Conservation (phyloP, 768 basidiomycete genomes). For the Lactifluus subvellereus region DNA sequence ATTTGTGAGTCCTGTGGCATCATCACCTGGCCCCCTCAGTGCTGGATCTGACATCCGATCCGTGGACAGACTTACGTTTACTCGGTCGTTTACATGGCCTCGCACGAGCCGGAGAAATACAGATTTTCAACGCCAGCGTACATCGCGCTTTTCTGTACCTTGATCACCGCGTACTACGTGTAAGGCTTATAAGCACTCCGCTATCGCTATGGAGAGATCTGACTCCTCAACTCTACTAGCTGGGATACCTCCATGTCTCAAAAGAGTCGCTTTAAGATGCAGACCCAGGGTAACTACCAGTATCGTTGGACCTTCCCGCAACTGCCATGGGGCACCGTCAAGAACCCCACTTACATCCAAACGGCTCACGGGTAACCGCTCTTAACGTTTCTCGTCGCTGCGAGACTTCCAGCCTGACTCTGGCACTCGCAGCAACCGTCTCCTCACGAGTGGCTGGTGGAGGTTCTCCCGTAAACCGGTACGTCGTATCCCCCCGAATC, state of each 20-base stretch:
- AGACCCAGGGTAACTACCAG: slow-evolving; percentile 79
- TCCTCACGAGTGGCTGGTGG: slow-evolving; percentile 95
- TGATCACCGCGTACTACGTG: slow-evolving; percentile 85
- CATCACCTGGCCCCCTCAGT: not conserved
- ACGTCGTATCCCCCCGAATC: slow-evolving; percentile 28
- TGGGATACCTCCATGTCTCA: slow-evolving; percentile 96
- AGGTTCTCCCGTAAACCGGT: slow-evolving; percentile 88
- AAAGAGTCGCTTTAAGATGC: slow-evolving; percentile 97
- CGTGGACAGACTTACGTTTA: slow-evolving; percentile 81
- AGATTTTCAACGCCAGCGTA: slow-evolving; percentile 75
- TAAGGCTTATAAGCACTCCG: slow-evolving; percentile 34
- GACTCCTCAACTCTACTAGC: slow-evolving; percentile 34
- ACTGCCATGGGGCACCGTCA: slow-evolving; percentile 70
- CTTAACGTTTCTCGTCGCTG: not conserved
- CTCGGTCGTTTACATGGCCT: slow-evolving; percentile 97
- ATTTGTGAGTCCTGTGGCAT: slow-evolving; percentile 52
- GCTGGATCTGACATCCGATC: slow-evolving; percentile 1
- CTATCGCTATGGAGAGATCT: not conserved
- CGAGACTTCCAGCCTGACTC: not conserved
- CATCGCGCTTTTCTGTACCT: slow-evolving; percentile 63
- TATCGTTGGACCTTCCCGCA: slow-evolving; percentile 94
- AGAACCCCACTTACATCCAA: slow-evolving; percentile 88
- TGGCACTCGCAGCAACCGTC: slow-evolving; percentile 57
- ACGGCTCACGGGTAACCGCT: slow-evolving; percentile 78
- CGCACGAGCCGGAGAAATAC: slow-evolving; percentile 83